phyloP scores from a whole-genome alignment of 2,329 filamentous ascomycete species.

The Fusarium musae region DNA sequence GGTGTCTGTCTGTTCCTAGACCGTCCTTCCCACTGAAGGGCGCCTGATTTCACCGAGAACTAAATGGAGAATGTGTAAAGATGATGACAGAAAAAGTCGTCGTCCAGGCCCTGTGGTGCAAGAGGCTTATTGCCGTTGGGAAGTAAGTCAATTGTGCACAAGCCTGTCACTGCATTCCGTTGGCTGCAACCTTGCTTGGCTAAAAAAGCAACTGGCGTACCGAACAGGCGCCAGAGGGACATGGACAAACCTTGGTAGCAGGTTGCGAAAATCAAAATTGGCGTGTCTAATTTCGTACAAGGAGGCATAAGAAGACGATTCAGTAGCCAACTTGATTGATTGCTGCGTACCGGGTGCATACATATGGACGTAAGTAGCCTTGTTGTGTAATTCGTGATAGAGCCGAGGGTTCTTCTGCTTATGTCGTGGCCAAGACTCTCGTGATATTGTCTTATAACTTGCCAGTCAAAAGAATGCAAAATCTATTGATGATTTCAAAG shows the following conservation, averaged over 20 bases:
- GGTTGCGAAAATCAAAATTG: constrained; percentile 14
- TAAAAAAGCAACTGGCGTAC: constrained; percentile 30
- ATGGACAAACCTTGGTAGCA: constrained; percentile 22
- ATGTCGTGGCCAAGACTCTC: constrained; percentile 11
- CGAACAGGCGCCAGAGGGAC: constrained; percentile 13
- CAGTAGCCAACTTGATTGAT: constrained; percentile 25
- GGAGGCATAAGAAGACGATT: constrained; percentile 27
- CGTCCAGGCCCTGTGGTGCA: constrained; percentile 19
- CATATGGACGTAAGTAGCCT: constrained; percentile 12
- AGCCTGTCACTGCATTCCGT: constrained; percentile 32
- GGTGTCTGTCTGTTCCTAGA: constrained; percentile 10
- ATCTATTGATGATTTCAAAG: background rate
- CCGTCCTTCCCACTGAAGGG: constrained; percentile 1
- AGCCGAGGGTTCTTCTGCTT: constrained; percentile 9
- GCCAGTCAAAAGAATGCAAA: constrained; percentile 10
- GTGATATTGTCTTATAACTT: constrained; percentile 9
- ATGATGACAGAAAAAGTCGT: background rate
- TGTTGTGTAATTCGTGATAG: constrained; percentile 4
- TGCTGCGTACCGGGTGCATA: constrained; percentile 15
- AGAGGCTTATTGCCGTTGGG: constrained; percentile 38
- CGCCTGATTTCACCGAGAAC: constrained; percentile 35
- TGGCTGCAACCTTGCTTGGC: constrained; percentile 29
- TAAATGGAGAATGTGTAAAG: background rate
- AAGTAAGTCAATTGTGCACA: constrained; percentile 30
- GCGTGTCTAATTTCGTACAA: constrained; percentile 21